Conservation (phyloP, 2,329 filamentous ascomycete genomes). For the Penicillium sp. region DNA sequence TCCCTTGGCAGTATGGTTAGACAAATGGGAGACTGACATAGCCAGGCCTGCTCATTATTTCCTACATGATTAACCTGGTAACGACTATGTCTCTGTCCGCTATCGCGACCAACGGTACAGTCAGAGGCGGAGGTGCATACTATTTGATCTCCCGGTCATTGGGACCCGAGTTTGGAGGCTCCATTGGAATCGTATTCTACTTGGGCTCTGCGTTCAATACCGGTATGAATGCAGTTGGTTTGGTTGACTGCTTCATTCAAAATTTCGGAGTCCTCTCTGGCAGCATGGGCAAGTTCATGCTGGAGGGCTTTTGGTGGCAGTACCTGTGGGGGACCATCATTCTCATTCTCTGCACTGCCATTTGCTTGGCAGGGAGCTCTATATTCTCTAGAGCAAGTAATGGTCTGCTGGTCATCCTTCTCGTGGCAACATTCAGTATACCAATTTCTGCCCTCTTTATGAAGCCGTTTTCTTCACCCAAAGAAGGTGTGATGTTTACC, state of each 20-base stretch:
- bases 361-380: conserved; percentile 74
- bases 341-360: conserved; percentile 63
- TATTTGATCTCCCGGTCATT: conserved; percentile 82
- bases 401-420: conserved; percentile 63
- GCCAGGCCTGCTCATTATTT: conserved; percentile 60
- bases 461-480: conserved; percentile 60
- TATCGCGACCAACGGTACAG: conserved; percentile 84
- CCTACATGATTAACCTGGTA: conserved; percentile 77
- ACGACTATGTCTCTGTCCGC: conserved; percentile 82
- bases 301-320: conserved; percentile 67
- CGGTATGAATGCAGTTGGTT: conserved; percentile 78
- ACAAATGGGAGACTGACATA: conserved; percentile 16
- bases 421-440: conserved; percentile 72
- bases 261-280: conserved; percentile 61
- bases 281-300: conserved; percentile 56
- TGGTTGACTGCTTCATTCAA: conserved; percentile 74
- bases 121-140: conserved; percentile 81
- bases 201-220: conserved; percentile 86
- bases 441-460: conserved; percentile 68
- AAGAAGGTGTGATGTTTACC: conserved; percentile 67
- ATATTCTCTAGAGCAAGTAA: conserved; percentile 79
- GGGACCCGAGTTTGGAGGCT: conserved; percentile 82
- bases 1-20: background rate
- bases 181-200: conserved; percentile 83
- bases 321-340: conserved; percentile 71